A percentile compares a stretch with the other conserved stretches of the same genome.
Conservation (phyloP, 306 rosid species). For the Comarum palustre region DNA sequence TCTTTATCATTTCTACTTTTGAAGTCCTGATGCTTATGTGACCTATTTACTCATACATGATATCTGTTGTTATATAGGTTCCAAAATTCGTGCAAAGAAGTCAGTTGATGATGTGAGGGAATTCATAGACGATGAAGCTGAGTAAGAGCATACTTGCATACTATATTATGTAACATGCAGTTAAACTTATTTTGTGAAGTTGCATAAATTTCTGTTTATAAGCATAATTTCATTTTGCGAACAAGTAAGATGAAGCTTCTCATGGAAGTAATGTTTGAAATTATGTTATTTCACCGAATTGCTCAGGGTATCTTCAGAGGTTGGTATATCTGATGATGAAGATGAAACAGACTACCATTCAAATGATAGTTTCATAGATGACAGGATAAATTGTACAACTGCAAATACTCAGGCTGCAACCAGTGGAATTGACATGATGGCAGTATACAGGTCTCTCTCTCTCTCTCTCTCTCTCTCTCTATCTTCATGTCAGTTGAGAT, state of each 20-base stretch:
- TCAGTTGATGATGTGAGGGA: slow-evolving; percentile 40
- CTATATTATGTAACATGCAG: not conserved
- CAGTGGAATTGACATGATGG: slow-evolving; percentile 75
- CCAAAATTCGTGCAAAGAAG: slow-evolving; percentile 58
- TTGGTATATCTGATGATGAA: slow-evolving; percentile 62
- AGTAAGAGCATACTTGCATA: slow-evolving; percentile 51
- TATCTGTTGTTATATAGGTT: slow-evolving; percentile 46
- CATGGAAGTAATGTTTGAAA: not conserved
- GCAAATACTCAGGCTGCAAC: slow-evolving; percentile 51
- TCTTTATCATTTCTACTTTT: not conserved
- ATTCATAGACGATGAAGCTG: slow-evolving; percentile 91
- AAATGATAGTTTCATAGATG: slow-evolving; percentile 87
- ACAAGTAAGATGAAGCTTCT: not conserved
- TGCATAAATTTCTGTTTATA: not conserved
- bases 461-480: slow-evolving; percentile 16
- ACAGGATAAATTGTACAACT: slow-evolving; percentile 56
- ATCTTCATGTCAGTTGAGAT: not conserved
- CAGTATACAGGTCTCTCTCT: slow-evolving; percentile 67
- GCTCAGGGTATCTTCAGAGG: slow-evolving; percentile 68
- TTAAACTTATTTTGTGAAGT: not conserved
- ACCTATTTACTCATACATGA: slow-evolving; percentile 12
- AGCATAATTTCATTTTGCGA: not conserved
- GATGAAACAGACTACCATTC: slow-evolving; percentile 51
- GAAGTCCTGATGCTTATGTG: slow-evolving; percentile 10
- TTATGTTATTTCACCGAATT: slow-evolving; percentile 1